phyloP scores from a whole-genome alignment of 129 eudicot genomes.

The Mikania micrantha region DNA sequence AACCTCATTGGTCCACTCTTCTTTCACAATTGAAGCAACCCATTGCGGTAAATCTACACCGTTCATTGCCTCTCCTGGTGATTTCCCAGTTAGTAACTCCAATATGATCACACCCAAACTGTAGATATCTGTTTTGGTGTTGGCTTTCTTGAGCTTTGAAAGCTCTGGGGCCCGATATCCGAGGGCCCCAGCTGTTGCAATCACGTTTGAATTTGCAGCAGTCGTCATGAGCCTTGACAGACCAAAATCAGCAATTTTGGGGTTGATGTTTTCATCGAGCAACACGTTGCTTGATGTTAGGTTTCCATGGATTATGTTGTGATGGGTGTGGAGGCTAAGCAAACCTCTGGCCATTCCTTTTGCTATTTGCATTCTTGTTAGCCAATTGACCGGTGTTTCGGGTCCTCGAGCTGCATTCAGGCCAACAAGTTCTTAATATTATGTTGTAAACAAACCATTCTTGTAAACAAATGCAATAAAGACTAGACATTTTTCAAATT shows the following conservation, averaged over 20 bases:
- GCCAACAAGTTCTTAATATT: neutral
- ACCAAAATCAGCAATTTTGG: conserved; percentile 29
- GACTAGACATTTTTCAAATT: neutral
- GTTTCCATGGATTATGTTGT: conserved; percentile 45
- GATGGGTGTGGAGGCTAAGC: conserved; percentile 62
- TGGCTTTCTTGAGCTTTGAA: conserved; percentile 38
- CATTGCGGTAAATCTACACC: conserved; percentile 88
- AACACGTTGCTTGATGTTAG: conserved; percentile 35
- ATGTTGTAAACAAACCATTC: neutral
- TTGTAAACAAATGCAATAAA: neutral
- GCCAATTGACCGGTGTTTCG: conserved; percentile 67
- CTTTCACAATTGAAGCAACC: conserved; percentile 92
- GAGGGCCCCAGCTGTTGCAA: conserved; percentile 38
- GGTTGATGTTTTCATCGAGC: conserved; percentile 23
- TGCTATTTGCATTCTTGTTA: conserved; percentile 59
- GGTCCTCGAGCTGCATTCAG: conserved; percentile 71
- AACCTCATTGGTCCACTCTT: conserved; percentile 94
- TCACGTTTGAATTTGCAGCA: conserved; percentile 35
- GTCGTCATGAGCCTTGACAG: conserved; percentile 37
- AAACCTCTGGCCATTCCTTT: conserved; percentile 72
- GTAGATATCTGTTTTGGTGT: conserved; percentile 70
- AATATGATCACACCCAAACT: conserved; percentile 80
- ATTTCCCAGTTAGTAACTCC: conserved; percentile 79
- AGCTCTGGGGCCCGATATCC: conserved; percentile 39
- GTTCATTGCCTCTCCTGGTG: conserved; percentile 74